Conservation (phyloP, 495 filamentous ascomycete species). For the Tuber borchii region DNA sequence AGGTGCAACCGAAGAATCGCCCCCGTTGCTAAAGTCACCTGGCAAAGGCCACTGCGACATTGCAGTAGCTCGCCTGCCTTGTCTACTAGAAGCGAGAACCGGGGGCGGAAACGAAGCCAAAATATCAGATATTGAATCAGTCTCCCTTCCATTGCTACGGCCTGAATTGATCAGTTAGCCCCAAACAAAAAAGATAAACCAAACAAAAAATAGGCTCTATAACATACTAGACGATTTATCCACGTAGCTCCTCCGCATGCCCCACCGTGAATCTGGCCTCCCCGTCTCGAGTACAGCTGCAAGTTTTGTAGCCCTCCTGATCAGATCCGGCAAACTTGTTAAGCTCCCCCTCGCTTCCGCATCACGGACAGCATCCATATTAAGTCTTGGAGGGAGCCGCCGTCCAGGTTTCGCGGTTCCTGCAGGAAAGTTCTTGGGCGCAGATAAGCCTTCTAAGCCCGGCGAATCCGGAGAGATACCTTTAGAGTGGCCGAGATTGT, state of each 20-base stretch:
- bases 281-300: conserved; percentile 85
- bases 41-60: conserved; percentile 43
- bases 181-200: background rate
- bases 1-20: conserved; percentile 17
- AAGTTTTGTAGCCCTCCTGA: conserved; percentile 75
- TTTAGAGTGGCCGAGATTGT: conserved; percentile 44
- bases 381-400: conserved; percentile 54
- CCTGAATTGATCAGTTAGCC: conserved; percentile 22
- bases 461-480: conserved; percentile 27
- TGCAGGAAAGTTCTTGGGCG: background rate
- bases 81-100: conserved; percentile 53
- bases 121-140: conserved; percentile 75
- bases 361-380: conserved; percentile 70
- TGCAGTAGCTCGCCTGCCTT: conserved; percentile 49
- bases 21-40: conserved; percentile 31
- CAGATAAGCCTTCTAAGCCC: background rate
- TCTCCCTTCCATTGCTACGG: conserved; percentile 45
- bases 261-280: conserved; percentile 50
- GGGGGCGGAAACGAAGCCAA: conserved; percentile 87
- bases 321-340: conserved; percentile 86
- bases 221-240: conserved; percentile 27
- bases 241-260: conserved; percentile 29
- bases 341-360: conserved; percentile 78
- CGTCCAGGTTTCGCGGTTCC: conserved; percentile 25
- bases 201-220: background rate